Conservation (phyloP, 73 alveolate genomes). For the Uronychia binucleata region DNA sequence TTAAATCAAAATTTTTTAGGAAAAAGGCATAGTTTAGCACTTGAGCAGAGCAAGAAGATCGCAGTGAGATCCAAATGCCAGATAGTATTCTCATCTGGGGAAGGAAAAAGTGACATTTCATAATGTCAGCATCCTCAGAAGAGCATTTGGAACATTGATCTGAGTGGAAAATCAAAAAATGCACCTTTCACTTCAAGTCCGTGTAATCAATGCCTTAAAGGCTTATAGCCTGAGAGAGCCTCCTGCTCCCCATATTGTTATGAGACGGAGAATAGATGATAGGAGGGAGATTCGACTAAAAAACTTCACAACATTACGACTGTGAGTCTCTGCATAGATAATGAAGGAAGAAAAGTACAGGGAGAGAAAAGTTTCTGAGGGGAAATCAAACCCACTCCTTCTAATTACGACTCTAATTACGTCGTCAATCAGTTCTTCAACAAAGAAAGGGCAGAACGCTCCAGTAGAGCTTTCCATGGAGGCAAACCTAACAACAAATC, state of each 20-base stretch:
- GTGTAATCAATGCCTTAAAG: background rate
- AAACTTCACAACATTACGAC: background rate
- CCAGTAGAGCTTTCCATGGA: background rate
- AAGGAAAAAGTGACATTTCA: no score
- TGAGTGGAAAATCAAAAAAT: background rate
- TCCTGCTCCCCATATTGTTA: no score
- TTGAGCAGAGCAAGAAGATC: no score
- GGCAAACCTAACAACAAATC: background rate
- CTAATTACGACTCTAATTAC: background rate
- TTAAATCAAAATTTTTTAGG: no score
- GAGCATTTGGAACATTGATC: background rate
- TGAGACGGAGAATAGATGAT: background rate
- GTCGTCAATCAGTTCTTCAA: background rate
- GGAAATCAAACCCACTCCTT: background rate
- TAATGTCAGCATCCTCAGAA: background rate
- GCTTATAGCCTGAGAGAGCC: no score
- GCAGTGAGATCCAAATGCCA: no score
- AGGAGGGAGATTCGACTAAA: background rate
- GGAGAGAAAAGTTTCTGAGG: background rate
- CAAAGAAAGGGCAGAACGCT: background rate
- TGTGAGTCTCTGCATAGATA: background rate
- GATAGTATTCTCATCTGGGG: no score
- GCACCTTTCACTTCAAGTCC: background rate
- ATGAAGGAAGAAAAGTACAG: no score
- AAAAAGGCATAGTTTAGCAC: no score